Evolutionary conservation across 1,284 basidiomycete species (phyloP).

Genomic region (Malassezia caprae): DNA sequence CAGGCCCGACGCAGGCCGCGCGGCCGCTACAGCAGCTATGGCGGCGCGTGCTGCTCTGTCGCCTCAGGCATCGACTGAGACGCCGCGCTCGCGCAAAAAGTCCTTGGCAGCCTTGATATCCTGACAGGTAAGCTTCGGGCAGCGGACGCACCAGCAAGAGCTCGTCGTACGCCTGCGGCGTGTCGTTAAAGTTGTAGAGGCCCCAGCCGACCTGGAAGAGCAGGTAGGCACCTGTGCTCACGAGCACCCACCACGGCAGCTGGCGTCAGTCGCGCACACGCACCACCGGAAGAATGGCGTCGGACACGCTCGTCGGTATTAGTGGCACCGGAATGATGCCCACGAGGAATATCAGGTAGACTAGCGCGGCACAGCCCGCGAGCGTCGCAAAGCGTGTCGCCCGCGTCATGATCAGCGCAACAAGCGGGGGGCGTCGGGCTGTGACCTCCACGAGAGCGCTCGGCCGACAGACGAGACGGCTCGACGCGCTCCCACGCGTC

Average conservation of each 20-base stretch:
- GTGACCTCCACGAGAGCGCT: not conserved
- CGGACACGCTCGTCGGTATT: slow-evolving; percentile 4
- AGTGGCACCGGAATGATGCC: slow-evolving; percentile 19
- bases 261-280: slow-evolving; percentile 11
- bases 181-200: slow-evolving; percentile 26
- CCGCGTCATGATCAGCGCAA: slow-evolving; percentile 16
- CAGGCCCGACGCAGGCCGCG: not conserved
- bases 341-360: slow-evolving; percentile 22
- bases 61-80: slow-evolving; percentile 19
- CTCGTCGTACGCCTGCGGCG: slow-evolving; percentile 24
- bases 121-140: slow-evolving; percentile 5
- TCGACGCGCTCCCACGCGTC: slow-evolving; percentile 3
- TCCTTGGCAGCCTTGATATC: slow-evolving; percentile 31
- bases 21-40: not conserved
- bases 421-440: not conserved
- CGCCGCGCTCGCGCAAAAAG: slow-evolving; percentile 22
- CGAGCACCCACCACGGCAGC: slow-evolving; percentile 31
- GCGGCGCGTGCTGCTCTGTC: not conserved
- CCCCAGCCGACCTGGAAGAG: slow-evolving; percentile 27
- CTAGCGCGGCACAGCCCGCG: slow-evolving; percentile 1
- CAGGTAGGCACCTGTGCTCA: slow-evolving; percentile 23
- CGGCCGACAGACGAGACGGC: too few relatives aligned
- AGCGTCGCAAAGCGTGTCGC: slow-evolving; percentile 13
- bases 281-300: slow-evolving; percentile 20
- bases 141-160: slow-evolving; percentile 22